These are phyloP conservation scores for Kuraishia capsulata DNA, from an alignment of 805 yeast genomes.

Conservation along the genomic window DNA sequence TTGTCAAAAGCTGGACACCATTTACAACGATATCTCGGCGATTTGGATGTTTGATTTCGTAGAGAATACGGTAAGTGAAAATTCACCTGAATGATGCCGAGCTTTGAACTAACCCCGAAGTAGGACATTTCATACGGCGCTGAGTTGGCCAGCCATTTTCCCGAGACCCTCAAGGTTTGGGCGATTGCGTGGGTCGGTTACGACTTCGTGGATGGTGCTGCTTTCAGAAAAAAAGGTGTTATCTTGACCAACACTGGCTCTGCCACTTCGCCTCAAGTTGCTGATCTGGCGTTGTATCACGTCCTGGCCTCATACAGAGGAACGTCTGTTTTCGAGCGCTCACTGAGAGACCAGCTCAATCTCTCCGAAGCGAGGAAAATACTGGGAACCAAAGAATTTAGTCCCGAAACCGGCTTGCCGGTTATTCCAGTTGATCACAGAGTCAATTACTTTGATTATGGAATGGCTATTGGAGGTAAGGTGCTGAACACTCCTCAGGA, in stretches of 20 bases:
- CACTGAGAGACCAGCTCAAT: slow-evolving; percentile 23
- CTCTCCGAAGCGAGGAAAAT: slow-evolving; percentile 29
- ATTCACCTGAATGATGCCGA: slow-evolving; percentile 25
- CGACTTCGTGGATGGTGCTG: slow-evolving; percentile 37
- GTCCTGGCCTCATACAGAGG: slow-evolving; percentile 45
- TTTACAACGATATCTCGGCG: slow-evolving; percentile 31
- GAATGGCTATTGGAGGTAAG: slow-evolving; percentile 29
- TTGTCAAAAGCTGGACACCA: slow-evolving; percentile 23
- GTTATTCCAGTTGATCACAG: slow-evolving; percentile 15
- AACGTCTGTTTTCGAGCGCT: slow-evolving; percentile 27
- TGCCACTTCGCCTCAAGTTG: slow-evolving; percentile 50
- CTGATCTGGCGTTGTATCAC: slow-evolving; percentile 52
- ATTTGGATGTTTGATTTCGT: slow-evolving; percentile 40
- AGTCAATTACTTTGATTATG: slow-evolving; percentile 24
- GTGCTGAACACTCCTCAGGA: slow-evolving; percentile 35
- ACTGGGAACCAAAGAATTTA: slow-evolving; percentile 20
- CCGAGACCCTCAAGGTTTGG: slow-evolving; percentile 34
- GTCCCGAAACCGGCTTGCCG: slow-evolving; percentile 22
- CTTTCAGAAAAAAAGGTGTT: slow-evolving; percentile 26
- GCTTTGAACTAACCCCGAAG: slow-evolving; percentile 35
- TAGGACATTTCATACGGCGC: slow-evolving; percentile 20
- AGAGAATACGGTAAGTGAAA: slow-evolving; percentile 30
- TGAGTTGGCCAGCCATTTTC: slow-evolving; percentile 33
- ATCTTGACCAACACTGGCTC: slow-evolving; percentile 22
- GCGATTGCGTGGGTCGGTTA: slow-evolving; percentile 50